These are phyloP conservation scores for Ceratocystis harringtonii DNA, from an alignment of 2,329 filamentous ascomycete genomes.

Conservation along the genomic window DNA sequence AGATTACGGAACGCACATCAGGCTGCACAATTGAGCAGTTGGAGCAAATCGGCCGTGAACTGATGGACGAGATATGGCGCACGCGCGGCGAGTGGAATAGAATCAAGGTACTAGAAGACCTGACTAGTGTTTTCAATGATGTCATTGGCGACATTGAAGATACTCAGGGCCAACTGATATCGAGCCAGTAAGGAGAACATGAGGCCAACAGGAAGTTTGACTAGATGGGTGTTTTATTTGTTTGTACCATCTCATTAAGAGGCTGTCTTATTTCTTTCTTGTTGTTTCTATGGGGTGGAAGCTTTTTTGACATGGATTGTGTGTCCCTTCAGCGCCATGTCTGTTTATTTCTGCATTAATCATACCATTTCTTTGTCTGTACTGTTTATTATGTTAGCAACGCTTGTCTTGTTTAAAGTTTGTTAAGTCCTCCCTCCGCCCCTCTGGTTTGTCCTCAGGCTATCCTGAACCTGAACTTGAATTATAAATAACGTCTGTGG, in stretches of 20 bases:
- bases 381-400: not conserved
- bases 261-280: not conserved
- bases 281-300: not conserved
- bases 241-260: not conserved
- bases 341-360: not conserved
- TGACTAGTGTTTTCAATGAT: conserved; percentile 60
- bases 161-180: conserved; percentile 31
- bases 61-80: conserved; percentile 86
- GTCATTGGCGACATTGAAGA: conserved; percentile 53
- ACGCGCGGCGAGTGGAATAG: conserved; percentile 71
- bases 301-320: not conserved
- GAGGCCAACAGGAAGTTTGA: not conserved
- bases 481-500: too few relatives aligned
- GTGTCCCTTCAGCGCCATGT: not conserved
- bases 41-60: conserved; percentile 76
- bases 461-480: too few relatives aligned
- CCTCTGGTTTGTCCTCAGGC: too few relatives aligned
- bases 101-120: conserved; percentile 48
- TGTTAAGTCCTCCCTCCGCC: too few relatives aligned
- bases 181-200: conserved; percentile 26
- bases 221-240: not conserved
- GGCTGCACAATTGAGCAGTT: conserved; percentile 84
- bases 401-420: too few relatives aligned
- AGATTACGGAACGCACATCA: conserved; percentile 51
- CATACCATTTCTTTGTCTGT: not conserved